Percentiles rank a stretch among this genome's conserved stretches.
These are phyloP conservation scores for Xylaria venustula DNA, from an alignment of 495 filamentous ascomycete genomes.

Conservation along the genomic window DNA sequence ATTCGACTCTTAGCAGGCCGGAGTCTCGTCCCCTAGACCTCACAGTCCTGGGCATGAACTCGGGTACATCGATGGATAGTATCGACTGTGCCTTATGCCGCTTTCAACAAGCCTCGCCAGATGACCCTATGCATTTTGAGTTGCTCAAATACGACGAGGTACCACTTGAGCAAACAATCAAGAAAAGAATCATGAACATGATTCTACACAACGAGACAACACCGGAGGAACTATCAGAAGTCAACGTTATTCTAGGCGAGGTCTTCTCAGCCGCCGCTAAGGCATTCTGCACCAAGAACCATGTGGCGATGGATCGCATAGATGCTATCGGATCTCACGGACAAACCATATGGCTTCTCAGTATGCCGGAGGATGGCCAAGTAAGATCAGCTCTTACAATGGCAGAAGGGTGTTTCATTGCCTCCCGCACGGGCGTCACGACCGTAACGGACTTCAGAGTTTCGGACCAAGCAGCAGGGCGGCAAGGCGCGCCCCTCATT, in stretches of 20 bases:
- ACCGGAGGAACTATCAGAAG: constrained; percentile 51
- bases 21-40: constrained; percentile 33
- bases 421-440: constrained; percentile 39
- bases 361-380: constrained; percentile 51
- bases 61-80: constrained; percentile 48
- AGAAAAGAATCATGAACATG: constrained; percentile 56
- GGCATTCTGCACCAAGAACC: constrained; percentile 44
- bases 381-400: constrained; percentile 49
- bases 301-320: constrained; percentile 46
- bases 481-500: constrained; percentile 49
- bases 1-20: not conserved
- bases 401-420: constrained; percentile 44
- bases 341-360: constrained; percentile 59
- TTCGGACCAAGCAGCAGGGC: constrained; percentile 43
- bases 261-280: constrained; percentile 50
- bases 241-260: constrained; percentile 54
- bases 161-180: constrained; percentile 51
- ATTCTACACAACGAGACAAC: constrained; percentile 53
- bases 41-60: constrained; percentile 53
- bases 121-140: constrained; percentile 49
- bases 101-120: constrained; percentile 49
- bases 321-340: constrained; percentile 58
- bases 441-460: constrained; percentile 46
- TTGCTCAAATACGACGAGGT: constrained; percentile 44
- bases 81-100: constrained; percentile 53